Evolutionary conservation across 2,329 filamentous ascomycete genomes (phyloP), one percentile per base, ranked within the genome.

Genomic region (Sodiomyces alkalinus): DNA sequence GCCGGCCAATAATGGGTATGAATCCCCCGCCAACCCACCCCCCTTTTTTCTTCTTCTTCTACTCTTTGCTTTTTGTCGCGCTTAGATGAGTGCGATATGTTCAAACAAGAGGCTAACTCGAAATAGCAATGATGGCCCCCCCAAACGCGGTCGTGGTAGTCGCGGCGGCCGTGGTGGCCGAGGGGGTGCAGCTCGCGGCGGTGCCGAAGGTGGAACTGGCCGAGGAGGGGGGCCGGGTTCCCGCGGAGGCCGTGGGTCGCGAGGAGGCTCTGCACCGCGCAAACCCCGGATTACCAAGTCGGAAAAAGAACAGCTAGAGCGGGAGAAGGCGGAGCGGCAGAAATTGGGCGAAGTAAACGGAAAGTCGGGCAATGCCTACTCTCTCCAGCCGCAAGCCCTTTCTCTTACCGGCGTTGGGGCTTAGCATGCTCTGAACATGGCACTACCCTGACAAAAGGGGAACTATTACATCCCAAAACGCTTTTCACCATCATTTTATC

Each of bases 271-370:
- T 8, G 74, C 77, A 1, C 70, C 77, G 13, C 68, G 85, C 40
- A 92, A 92, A 51, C 81, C 83, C 28, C 75, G 86, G 22, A 76
- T 83, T 40, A 90, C 80, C 21, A 93, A 93, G 49, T 78, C 80
- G 20, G 80, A 87, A 46, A 80, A 82, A 42, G 77, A 80, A 35
- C 71, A 77, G 45, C 74, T 82, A 52, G 82, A 92, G 43, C 68
- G 71, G 24, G 82, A 92, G 50, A 90, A 90, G 56, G 63, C 74
- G 6, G 78, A 85, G 38, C 65, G 79, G 22, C 80, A 86, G 49
- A 55, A 43, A 32, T 37, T 58, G 38, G 57, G 54, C 4, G 51
- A 53, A 39, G 35, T 58, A 19, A 42, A 48, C 18, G 51, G 53
- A 31, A 58, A 57, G 27, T 42, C 48, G 4, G 44, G 44, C 9